These are phyloP conservation scores for Astrothelium subdiscretum DNA, from an alignment of 495 filamentous ascomycete species.

Conservation along the genomic window DNA sequence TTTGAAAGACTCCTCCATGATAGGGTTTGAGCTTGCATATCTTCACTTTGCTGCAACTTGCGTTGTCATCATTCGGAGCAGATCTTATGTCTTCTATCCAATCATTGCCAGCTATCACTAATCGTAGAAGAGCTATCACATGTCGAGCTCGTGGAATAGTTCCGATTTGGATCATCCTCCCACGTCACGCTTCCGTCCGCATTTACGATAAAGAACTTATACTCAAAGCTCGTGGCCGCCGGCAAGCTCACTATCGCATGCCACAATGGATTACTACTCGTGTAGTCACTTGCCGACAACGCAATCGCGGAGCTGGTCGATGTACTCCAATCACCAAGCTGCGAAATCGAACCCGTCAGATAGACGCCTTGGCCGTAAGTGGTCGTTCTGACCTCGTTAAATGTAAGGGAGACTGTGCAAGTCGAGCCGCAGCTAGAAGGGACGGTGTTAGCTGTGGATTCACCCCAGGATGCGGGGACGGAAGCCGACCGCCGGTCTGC, in stretches of 20 bases:
- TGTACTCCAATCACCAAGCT: conserved; percentile 43
- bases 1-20: not conserved
- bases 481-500: conserved; percentile 31
- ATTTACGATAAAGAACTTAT: conserved; percentile 56
- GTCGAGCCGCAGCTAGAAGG: conserved; percentile 27
- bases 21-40: not conserved
- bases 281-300: conserved; percentile 44
- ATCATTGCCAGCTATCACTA: conserved; percentile 10
- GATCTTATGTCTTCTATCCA: not conserved
- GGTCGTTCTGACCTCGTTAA: conserved; percentile 45
- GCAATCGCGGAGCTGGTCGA: conserved; percentile 34
- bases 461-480: conserved; percentile 46
- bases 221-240: conserved; percentile 44
- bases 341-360: conserved; percentile 42
- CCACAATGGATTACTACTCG: conserved; percentile 46
- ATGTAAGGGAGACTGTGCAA: conserved; percentile 43
- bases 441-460: conserved; percentile 38
- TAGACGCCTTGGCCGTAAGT: conserved; percentile 47
- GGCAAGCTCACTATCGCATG: conserved; percentile 38
- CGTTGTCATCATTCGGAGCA: not conserved
- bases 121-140: conserved; percentile 1
- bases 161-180: conserved; percentile 55
- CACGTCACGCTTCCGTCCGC: conserved; percentile 43
- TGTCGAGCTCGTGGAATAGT: conserved; percentile 39
- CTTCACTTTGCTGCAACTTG: not conserved